phyloP scores from a whole-genome alignment of 2,329 filamentous ascomycete species.

The Trichophyton verrucosum region DNA sequence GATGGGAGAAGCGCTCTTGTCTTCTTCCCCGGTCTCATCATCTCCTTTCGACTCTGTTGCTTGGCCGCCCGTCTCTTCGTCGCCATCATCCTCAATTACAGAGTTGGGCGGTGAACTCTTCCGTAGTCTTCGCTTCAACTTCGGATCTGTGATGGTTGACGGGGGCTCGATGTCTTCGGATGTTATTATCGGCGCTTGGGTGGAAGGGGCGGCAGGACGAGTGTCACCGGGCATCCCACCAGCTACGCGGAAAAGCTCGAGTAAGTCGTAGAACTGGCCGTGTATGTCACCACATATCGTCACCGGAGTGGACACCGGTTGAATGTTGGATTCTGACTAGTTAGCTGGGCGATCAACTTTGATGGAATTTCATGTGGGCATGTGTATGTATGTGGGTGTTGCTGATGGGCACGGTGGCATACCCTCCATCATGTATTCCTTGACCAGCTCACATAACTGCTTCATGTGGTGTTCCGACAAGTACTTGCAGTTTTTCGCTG shows the following conservation, averaged over 20 bases:
- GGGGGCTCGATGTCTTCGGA: slow-evolving; percentile 11
- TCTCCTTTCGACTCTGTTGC: background rate
- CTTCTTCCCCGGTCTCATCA: background rate
- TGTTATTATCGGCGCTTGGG: slow-evolving; percentile 14
- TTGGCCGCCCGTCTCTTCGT: background rate
- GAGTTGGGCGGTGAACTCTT: slow-evolving; percentile 3
- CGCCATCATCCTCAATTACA: background rate
- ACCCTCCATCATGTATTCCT: slow-evolving; percentile 99
- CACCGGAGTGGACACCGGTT: slow-evolving; percentile 92
- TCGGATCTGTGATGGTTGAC: slow-evolving; percentile 11
- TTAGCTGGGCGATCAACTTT: background rate
- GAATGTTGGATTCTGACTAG: slow-evolving; percentile 80
- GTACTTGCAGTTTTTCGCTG: slow-evolving; percentile 95
- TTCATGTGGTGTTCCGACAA: slow-evolving; percentile 96
- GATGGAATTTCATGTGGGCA: background rate
- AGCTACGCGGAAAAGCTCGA: slow-evolving; percentile 99
- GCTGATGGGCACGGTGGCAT: slow-evolving; percentile 17
- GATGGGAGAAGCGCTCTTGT: background rate
- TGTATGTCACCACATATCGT: slow-evolving; percentile 99
- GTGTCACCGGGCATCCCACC: slow-evolving; percentile 98
- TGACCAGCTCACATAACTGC: slow-evolving; percentile 95
- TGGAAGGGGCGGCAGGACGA: slow-evolving; percentile 53
- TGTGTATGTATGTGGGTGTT: background rate
- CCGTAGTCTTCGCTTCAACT: slow-evolving; percentile 6
- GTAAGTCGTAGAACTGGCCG: slow-evolving; percentile 96